Percentiles rank a stretch among this genome's conserved stretches.
These are phyloP conservation scores for Anastatica hierochuntica DNA, from an alignment of 345 rosid genomes.

Conservation along the genomic window DNA sequence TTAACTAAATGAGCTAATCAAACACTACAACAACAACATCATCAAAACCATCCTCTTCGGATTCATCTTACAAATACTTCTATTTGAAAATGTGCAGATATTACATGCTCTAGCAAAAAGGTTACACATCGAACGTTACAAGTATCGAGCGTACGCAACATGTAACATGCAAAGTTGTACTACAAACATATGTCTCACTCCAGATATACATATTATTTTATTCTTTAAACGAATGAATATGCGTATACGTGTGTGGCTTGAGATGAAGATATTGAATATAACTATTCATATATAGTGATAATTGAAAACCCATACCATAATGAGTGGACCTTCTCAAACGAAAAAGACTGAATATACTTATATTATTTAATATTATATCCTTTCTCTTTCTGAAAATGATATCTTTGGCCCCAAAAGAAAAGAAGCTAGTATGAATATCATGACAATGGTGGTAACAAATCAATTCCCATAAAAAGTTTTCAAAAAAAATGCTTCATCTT, in stretches of 20 bases:
- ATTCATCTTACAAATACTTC: too few species aligned
- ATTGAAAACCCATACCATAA: slow-evolving; percentile 16
- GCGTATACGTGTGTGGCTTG: slow-evolving; percentile 15
- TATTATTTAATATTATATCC: background rate
- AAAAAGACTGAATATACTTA: slow-evolving; percentile 20
- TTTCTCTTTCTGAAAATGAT: slow-evolving; percentile 12
- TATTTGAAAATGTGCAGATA: too few species aligned
- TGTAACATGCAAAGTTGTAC: too few species aligned
- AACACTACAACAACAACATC: too few species aligned
- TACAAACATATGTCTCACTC: too few species aligned
- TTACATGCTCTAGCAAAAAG: too few species aligned
- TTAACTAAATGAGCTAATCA: too few species aligned
- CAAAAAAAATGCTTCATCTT: background rate
- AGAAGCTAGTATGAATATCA: slow-evolving; percentile 11
- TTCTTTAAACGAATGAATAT: too few species aligned
- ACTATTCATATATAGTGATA: slow-evolving; percentile 4
- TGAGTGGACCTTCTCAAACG: slow-evolving; percentile 23
- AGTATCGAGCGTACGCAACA: too few species aligned
- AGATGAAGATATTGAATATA: slow-evolving; percentile 5
- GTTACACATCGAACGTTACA: too few species aligned
- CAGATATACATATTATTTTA: too few species aligned
- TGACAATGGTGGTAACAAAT: background rate
- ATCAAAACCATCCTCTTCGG: too few species aligned
- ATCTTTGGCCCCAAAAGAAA: background rate
- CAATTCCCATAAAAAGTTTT: background rate